phyloP scores from a whole-genome alignment of 345 rosid genomes.

The Carallia brachiata region DNA sequence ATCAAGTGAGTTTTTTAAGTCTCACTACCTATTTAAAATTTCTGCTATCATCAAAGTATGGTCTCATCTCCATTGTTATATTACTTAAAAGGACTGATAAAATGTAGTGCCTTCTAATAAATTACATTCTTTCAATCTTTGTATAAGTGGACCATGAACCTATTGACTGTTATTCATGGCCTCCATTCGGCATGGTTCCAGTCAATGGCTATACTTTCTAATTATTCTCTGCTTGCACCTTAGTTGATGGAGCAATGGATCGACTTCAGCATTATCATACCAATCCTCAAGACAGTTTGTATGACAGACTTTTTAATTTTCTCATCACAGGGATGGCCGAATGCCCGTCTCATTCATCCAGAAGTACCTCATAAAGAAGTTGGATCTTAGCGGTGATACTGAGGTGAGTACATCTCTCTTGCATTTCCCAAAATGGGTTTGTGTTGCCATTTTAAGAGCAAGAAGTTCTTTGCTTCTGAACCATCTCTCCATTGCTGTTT shows the following conservation, averaged over 20 bases:
- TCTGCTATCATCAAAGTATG: background rate
- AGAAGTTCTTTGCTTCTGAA: background rate
- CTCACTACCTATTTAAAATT: background rate
- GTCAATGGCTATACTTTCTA: background rate
- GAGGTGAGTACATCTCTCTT: constrained; percentile 49
- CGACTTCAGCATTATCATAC: background rate
- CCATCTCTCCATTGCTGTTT: background rate
- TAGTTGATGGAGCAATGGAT: background rate
- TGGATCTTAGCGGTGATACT: constrained; percentile 59
- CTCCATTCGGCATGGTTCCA: background rate
- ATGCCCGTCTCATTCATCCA: constrained; percentile 76
- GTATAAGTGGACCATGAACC: too few relatives aligned
- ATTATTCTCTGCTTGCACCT: background rate
- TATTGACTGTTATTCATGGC: too few relatives aligned
- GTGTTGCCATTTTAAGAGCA: background rate
- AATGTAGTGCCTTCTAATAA: too few relatives aligned
- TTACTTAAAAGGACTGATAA: background rate
- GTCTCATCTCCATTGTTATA: background rate
- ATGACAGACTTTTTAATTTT: constrained; percentile 4
- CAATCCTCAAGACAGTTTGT: background rate
- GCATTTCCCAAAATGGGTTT: background rate
- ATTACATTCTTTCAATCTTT: too few relatives aligned
- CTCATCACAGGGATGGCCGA: constrained; percentile 64
- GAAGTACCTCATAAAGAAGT: constrained; percentile 77
- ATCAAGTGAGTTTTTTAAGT: constrained; percentile 53